A percentile compares a stretch with the other conserved stretches of the same genome.
Evolutionary conservation across 331 rosid genomes (phyloP).

Genomic region (Malus hybrid): DNA sequence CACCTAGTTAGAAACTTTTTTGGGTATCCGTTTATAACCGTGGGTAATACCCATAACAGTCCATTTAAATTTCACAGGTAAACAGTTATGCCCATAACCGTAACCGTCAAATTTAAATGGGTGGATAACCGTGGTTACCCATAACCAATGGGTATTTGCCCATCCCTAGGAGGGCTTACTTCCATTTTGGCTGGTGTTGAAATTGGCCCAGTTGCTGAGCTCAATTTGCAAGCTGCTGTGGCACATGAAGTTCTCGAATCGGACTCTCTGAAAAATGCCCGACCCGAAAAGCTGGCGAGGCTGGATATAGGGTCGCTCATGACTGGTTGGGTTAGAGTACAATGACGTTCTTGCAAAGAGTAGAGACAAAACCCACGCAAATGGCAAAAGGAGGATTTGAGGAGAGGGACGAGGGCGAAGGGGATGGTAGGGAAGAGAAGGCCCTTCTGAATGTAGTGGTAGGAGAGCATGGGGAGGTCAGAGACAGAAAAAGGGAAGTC

Average conservation of each 20-base stretch:
- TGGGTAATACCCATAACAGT: too few relatives aligned
- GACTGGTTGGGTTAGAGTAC: background rate
- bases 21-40: too few relatives aligned
- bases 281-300: conserved; percentile 29
- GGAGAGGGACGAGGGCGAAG: conserved; percentile 21
- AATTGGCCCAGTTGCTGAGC: conserved; percentile 60
- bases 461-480: conserved; percentile 85
- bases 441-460: conserved; percentile 91
- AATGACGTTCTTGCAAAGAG: conserved; percentile 1
- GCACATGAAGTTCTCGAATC: conserved; percentile 89
- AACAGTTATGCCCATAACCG: too few relatives aligned
- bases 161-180: conserved; percentile 30
- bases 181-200: conserved; percentile 91
- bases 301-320: conserved; percentile 27
- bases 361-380: background rate
- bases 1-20: too few relatives aligned
- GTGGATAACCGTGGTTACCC: too few relatives aligned
- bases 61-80: too few relatives aligned
- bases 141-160: too few relatives aligned
- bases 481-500: conserved; percentile 85
- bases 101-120: too few relatives aligned
- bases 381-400: conserved; percentile 45
- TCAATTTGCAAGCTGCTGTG: conserved; percentile 60
- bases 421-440: conserved; percentile 27
- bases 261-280: conserved; percentile 50